Evolutionary conservation across 305 asterid genomes (phyloP), one percentile per base, ranked within the genome.

Genomic region (Striga hermonthica): DNA sequence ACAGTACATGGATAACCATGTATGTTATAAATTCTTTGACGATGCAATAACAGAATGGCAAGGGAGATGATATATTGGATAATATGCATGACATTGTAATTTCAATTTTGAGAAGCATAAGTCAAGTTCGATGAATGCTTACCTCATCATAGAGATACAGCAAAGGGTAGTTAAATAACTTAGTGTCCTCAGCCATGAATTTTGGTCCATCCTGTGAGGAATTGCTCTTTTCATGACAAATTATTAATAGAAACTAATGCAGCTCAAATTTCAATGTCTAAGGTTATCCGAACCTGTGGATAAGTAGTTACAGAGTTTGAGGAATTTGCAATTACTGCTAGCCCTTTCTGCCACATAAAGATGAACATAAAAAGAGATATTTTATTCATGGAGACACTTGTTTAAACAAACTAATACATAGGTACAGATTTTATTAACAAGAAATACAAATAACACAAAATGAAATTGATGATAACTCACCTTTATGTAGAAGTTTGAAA

Each of bases 91-190:
- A 35, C 52, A 71, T 43, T 36, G 63, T 41, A 67, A 37, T 55
- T 54, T 57, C 70, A 70, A 50, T 39, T 43, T 64, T 62, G 62
- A 14, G 62, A 67, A 65, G 16, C 50, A 58, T 28, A 49, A 62
- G 61, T 52, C 9, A 50, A 39, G 49, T 40, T 34, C 38, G 40
- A 65, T 13, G 44, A 66, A 56, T 34, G 64, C 73, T 47, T 72
- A 85, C 96, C 92, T 89, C 95, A 70, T 92, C 97, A 54, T 80
- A 87, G 69, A 92, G 95, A 80, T 85, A 92, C 0, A 96, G 98
- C 76, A 87, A 89, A 53, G 89, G 93, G 77, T 89, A 87, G 14
- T 84, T 82, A 64, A 82, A 77, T 57, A 74, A 67, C 67, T 78
- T 85, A 57, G 98, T 95, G 2, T 89, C 97, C 78, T 89, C 91